phyloP scores from a whole-genome alignment of 2,329 filamentous ascomycete genomes.

The Aureobasidium melanogenum region DNA sequence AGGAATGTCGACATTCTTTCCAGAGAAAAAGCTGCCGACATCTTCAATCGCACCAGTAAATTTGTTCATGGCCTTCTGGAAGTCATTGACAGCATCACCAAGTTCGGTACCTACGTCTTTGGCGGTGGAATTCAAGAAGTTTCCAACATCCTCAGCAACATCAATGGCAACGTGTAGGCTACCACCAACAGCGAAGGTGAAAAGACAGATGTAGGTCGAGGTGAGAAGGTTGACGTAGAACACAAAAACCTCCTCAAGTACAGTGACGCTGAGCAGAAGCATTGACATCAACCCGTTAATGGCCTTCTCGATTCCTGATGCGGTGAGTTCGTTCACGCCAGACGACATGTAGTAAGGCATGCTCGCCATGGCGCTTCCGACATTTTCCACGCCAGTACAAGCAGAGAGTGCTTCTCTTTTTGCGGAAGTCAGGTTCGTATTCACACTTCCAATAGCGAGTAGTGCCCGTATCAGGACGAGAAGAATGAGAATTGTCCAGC shows the following conservation, averaged over 20 bases:
- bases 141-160: constrained; percentile 51
- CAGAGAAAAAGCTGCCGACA: constrained; percentile 31
- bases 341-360: constrained; percentile 92
- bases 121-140: constrained; percentile 52
- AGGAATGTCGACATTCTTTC: constrained; percentile 35
- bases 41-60: constrained; percentile 44
- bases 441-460: constrained; percentile 62
- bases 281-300: constrained; percentile 72
- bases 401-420: constrained; percentile 75
- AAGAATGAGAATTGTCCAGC: constrained; percentile 85
- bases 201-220: constrained; percentile 81
- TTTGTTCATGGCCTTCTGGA: constrained; percentile 47
- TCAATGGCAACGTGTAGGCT: constrained; percentile 62
- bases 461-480: constrained; percentile 77
- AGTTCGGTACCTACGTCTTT: constrained; percentile 49
- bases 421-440: constrained; percentile 66
- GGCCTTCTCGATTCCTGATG: constrained; percentile 68
- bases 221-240: constrained; percentile 91
- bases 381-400: constrained; percentile 84
- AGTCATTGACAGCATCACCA: constrained; percentile 31
- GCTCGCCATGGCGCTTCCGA: constrained; percentile 91
- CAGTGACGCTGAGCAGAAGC: constrained; percentile 69
- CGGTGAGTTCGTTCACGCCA: constrained; percentile 80
- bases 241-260: constrained; percentile 76
- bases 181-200: constrained; percentile 72